phyloP scores from a whole-genome alignment of 306 rosid species.

The Sophora flavescens region DNA sequence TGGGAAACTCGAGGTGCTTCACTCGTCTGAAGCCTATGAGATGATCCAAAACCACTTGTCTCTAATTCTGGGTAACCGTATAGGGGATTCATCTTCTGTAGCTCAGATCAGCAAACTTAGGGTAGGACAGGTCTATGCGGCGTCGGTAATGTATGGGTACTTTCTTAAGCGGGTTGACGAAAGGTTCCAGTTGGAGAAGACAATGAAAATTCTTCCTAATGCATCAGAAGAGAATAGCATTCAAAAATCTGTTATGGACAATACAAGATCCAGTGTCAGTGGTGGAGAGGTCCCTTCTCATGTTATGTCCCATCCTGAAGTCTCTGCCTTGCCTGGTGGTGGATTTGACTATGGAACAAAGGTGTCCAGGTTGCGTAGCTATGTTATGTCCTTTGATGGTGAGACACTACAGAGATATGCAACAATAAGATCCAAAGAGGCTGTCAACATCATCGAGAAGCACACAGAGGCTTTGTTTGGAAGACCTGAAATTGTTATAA shows the following conservation, averaged over 20 bases:
- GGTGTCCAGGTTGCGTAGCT: slow-evolving; percentile 68
- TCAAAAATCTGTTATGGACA: slow-evolving; percentile 48
- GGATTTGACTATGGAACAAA: slow-evolving; percentile 54
- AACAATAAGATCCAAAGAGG: slow-evolving; percentile 86
- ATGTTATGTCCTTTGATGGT: slow-evolving; percentile 90
- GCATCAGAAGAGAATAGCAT: slow-evolving; percentile 52
- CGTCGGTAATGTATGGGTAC: slow-evolving; percentile 93
- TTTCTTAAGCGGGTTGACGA: slow-evolving; percentile 91
- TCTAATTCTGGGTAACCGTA: slow-evolving; percentile 75
- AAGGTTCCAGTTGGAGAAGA: slow-evolving; percentile 96
- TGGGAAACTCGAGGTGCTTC: slow-evolving; percentile 75
- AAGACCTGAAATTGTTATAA: slow-evolving; percentile 73
- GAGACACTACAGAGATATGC: slow-evolving; percentile 93
- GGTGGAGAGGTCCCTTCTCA: slow-evolving; percentile 48
- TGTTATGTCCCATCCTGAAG: slow-evolving; percentile 68
- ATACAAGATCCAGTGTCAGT: slow-evolving; percentile 36
- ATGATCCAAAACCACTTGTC: slow-evolving; percentile 87
- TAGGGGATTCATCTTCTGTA: slow-evolving; percentile 69
- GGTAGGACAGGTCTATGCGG: slow-evolving; percentile 95
- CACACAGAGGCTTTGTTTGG: slow-evolving; percentile 96
- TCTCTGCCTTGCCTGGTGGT: slow-evolving; percentile 61
- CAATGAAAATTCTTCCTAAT: slow-evolving; percentile 77
- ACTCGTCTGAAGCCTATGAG: slow-evolving; percentile 85
- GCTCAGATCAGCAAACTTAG: slow-evolving; percentile 86
- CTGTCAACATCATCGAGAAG: slow-evolving; percentile 86